Conservation (phyloP, 202 grass and related monocot genomes). For the Carex sylvatica region DNA sequence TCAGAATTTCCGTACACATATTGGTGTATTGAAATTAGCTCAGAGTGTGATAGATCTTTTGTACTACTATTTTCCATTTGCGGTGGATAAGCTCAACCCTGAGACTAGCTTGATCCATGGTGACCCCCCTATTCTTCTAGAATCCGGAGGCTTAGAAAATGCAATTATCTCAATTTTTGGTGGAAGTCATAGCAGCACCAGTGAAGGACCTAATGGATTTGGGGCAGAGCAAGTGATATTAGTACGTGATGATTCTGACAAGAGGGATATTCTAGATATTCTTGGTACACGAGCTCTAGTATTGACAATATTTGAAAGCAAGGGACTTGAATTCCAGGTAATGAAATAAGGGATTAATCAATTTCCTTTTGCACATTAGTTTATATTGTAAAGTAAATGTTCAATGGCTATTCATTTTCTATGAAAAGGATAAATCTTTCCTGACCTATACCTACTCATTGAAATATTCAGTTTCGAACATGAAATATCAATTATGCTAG, state of each 20-base stretch:
- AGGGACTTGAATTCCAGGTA: conserved; percentile 89
- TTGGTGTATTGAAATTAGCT: conserved; percentile 60
- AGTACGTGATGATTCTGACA: conserved; percentile 57
- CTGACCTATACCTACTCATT: background rate
- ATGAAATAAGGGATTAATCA: background rate
- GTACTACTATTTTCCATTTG: conserved; percentile 70
- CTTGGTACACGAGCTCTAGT: conserved; percentile 74
- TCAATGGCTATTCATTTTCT: background rate
- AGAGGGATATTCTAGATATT: conserved; percentile 50
- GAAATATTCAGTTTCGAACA: background rate
- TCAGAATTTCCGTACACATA: conserved; percentile 86
- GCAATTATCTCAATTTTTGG: conserved; percentile 76
- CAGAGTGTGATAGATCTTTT: conserved; percentile 72
- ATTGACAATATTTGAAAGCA: conserved; percentile 78
- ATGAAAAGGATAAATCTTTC: background rate
- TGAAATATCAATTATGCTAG: background rate
- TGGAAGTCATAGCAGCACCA: conserved; percentile 25
- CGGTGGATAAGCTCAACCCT: conserved; percentile 64
- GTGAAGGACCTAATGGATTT: conserved; percentile 36
- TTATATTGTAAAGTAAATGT: background rate
- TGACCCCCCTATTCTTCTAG: conserved; percentile 71
- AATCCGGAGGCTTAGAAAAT: conserved; percentile 46
- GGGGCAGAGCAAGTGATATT: conserved; percentile 82
- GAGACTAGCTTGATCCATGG: conserved; percentile 73
- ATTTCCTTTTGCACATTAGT: background rate